These are phyloP conservation scores for Cutaneotrichosporon dermatis DNA, from an alignment of 1,284 basidiomycete species.

Conservation along the genomic window DNA sequence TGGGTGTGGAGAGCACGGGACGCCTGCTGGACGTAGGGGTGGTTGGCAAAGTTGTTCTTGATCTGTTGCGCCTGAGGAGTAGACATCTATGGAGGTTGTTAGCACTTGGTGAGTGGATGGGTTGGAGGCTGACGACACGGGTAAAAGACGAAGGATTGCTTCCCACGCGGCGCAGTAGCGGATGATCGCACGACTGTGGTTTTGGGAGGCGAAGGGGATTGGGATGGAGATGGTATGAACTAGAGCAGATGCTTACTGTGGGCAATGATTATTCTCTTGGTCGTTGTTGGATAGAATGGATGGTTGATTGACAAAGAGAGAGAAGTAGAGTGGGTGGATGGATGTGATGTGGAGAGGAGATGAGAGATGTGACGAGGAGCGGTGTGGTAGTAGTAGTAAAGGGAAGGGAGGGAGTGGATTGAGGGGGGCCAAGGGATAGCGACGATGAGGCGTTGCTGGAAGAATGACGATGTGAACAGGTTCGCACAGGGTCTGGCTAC, in stretches of 20 bases:
- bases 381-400: too few relatives aligned
- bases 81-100: constrained; percentile 31
- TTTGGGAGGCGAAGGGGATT: not conserved
- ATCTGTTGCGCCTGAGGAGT: constrained; percentile 44
- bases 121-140: too few relatives aligned
- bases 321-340: not conserved
- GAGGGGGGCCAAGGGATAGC: not conserved
- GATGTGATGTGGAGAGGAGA: not conserved
- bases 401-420: not conserved
- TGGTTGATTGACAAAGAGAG: not conserved
- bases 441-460: not conserved
- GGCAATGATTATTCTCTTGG: not conserved
- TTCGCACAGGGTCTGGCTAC: too few relatives aligned
- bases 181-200: too few relatives aligned
- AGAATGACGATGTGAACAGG: not conserved
- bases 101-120: not conserved
- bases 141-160: not conserved
- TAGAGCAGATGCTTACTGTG: not conserved
- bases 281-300: too few relatives aligned
- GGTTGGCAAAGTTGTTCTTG: constrained; percentile 59
- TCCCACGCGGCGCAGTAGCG: not conserved
- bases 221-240: too few relatives aligned
- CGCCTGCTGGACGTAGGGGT: constrained; percentile 75
- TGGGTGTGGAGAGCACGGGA: constrained; percentile 71
- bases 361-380: not conserved